Evolutionary conservation across 768 basidiomycete species (phyloP).

Genomic region (Kwoniella europaea): DNA sequence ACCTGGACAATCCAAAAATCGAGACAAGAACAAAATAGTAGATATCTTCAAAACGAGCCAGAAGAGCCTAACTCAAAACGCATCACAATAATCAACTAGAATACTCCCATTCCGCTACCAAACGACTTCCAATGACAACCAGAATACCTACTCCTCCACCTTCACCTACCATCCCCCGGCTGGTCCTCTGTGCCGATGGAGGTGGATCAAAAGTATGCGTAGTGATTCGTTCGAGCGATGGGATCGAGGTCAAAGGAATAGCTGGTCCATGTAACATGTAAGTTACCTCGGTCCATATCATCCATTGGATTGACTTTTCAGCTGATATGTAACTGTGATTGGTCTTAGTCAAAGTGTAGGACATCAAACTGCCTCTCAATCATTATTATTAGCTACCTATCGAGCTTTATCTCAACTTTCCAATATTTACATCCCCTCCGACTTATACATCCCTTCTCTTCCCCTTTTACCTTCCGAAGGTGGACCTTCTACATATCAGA

Average conservation of each 20-base stretch:
- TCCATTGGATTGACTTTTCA: neutral
- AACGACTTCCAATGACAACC: conserved; percentile 4
- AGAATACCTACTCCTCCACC: conserved; percentile 17
- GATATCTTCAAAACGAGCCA: too few relatives aligned
- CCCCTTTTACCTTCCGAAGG: neutral
- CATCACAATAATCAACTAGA: too few relatives aligned
- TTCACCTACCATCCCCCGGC: conserved; percentile 9
- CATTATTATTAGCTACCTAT: conserved; percentile 45
- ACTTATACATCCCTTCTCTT: conserved; percentile 9
- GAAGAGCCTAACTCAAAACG: too few relatives aligned
- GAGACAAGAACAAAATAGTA: too few relatives aligned
- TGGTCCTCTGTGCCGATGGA: conserved; percentile 53
- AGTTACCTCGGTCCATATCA: conserved; percentile 11
- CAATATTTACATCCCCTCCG: conserved; percentile 23
- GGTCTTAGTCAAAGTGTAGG: conserved; percentile 47
- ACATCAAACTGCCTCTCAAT: conserved; percentile 27
- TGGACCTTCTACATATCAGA: conserved; percentile 9
- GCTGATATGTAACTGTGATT: conserved; percentile 1
- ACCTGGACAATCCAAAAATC: too few relatives aligned
- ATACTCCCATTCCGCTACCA: too few relatives aligned
- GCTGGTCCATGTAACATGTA: conserved; percentile 56
- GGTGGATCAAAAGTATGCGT: conserved; percentile 53
- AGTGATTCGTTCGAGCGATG: conserved; percentile 35
- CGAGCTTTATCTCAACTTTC: conserved; percentile 45
- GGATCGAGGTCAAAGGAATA: conserved; percentile 33